These are phyloP conservation scores for Cicer judaicum DNA, from an alignment of 306 rosid species.

Conservation along the genomic window DNA sequence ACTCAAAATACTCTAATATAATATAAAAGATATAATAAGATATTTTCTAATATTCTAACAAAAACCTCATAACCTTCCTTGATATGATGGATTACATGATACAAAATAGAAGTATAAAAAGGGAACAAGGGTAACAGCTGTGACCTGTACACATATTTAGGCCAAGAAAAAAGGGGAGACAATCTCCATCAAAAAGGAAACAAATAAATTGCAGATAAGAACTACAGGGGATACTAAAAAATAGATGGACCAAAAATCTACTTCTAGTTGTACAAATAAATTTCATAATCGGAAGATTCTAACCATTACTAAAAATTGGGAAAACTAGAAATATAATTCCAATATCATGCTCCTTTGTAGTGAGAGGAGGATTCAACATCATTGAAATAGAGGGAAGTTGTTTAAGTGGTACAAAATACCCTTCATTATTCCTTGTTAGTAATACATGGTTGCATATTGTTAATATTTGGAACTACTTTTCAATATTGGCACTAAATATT, in stretches of 20 bases:
- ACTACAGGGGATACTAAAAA: not conserved
- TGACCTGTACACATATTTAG: not conserved
- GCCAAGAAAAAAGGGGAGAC: not conserved
- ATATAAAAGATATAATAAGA: too few species aligned
- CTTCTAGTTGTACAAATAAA: not conserved
- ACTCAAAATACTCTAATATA: too few species aligned
- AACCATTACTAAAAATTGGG: conserved; percentile 3
- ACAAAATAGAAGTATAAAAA: not conserved
- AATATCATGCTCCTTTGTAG: not conserved
- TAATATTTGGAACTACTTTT: conserved; percentile 6
- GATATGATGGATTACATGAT: not conserved
- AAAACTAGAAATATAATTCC: conserved; percentile 17
- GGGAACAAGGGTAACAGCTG: not conserved
- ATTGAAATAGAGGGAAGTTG: not conserved
- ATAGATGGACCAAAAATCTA: conserved; percentile 2
- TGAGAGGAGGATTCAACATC: conserved; percentile 1
- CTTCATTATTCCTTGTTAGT: not conserved
- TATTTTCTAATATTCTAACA: too few species aligned
- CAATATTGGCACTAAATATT: not conserved
- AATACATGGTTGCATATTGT: conserved; percentile 6
- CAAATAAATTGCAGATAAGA: not conserved
- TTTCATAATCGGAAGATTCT: not conserved
- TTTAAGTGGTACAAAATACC: conserved; percentile 1
- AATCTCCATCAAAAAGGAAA: conserved; percentile 7
- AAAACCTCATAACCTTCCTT: conserved; percentile 1